These are phyloP conservation scores for Beauveria sp. DNA, from an alignment of 2,329 filamentous ascomycete species.

Conservation along the genomic window DNA sequence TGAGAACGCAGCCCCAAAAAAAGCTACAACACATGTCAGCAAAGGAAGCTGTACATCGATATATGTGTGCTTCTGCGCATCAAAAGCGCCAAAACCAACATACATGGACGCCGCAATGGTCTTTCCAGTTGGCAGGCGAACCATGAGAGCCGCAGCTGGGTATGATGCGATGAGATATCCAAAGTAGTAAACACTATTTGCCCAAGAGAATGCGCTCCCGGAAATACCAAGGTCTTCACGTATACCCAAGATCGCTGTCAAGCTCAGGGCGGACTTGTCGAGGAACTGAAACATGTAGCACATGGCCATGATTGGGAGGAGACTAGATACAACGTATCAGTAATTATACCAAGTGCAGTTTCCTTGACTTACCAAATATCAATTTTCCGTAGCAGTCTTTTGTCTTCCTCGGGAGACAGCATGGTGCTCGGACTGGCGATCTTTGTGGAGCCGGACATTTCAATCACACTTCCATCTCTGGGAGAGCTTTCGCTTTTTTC, in stretches of 20 bases:
- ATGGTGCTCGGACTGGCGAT: background rate
- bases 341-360: background rate
- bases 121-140: conserved; percentile 22
- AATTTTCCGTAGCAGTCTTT: conserved; percentile 50
- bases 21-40: conserved; percentile 9
- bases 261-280: conserved; percentile 51
- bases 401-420: conserved; percentile 26
- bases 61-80: too few species aligned
- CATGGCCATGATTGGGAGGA: conserved; percentile 44
- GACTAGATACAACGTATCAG: conserved; percentile 19
- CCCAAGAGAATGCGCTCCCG: conserved; percentile 45
- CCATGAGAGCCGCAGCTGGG: conserved; percentile 20
- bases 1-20: conserved; percentile 32
- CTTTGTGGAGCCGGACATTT: background rate
- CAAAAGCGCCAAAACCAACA: background rate
- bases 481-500: background rate
- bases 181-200: conserved; percentile 43
- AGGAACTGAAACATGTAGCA: conserved; percentile 53
- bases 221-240: conserved; percentile 35
- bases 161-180: conserved; percentile 35
- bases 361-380: conserved; percentile 39
- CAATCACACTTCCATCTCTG: background rate
- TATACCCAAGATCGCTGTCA: conserved; percentile 43
- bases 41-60: too few species aligned
- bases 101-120: conserved; percentile 19